These are phyloP conservation scores for Capsicum chinense DNA, from an alignment of 257 asterid genomes.

Conservation along the genomic window DNA sequence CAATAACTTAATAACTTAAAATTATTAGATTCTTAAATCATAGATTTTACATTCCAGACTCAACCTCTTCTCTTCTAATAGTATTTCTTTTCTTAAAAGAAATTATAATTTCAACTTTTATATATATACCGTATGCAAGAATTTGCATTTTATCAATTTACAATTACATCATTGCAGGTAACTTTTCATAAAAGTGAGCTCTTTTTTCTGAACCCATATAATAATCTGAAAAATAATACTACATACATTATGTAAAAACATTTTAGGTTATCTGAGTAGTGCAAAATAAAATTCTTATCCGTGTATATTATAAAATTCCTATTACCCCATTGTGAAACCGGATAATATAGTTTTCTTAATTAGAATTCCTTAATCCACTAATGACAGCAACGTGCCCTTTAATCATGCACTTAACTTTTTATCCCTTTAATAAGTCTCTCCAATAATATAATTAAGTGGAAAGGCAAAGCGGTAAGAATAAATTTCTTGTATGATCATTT, in stretches of 20 bases:
- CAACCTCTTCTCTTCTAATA: background rate
- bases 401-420: constrained; percentile 40
- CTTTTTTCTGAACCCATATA: background rate
- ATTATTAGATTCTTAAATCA: too few species aligned
- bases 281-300: too few species aligned
- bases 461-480: constrained; percentile 49
- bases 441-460: background rate
- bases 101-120: too few species aligned
- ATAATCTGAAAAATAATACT: background rate
- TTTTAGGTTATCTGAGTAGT: background rate
- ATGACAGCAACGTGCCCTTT: background rate
- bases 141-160: background rate
- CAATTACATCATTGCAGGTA: background rate
- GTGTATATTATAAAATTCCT: background rate
- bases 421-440: background rate
- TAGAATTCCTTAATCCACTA: background rate
- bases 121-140: too few species aligned
- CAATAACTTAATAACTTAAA: too few species aligned
- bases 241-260: background rate
- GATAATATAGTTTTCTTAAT: constrained; percentile 16
- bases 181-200: background rate
- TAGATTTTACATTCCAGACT: too few species aligned
- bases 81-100: too few species aligned
- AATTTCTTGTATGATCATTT: background rate
- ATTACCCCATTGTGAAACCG: constrained; percentile 10